Evolutionary conservation across 371 early-diverging fungal species (phyloP).

Genomic region (Mortierella sp.): DNA sequence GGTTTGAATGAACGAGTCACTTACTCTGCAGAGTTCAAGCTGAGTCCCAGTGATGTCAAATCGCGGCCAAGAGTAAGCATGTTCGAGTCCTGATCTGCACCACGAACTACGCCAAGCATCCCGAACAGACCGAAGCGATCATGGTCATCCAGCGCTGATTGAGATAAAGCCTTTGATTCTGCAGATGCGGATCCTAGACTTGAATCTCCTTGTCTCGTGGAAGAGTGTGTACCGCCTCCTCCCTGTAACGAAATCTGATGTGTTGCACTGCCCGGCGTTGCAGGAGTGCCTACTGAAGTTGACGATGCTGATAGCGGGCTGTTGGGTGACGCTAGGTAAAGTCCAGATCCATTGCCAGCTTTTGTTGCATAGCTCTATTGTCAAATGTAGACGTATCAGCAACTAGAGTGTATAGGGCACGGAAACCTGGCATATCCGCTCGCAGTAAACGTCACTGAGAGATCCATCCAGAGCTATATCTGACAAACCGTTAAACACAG

Average conservation of each 20-base stretch:
- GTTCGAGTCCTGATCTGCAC: conserved; percentile 76
- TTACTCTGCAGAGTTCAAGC: conserved; percentile 77
- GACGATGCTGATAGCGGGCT: conserved; percentile 16
- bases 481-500: neutral
- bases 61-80: conserved; percentile 84
- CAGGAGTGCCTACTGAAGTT: conserved; percentile 2
- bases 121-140: conserved; percentile 76
- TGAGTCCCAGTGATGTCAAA: conserved; percentile 80
- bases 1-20: conserved; percentile 26
- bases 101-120: conserved; percentile 78
- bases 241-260: conserved; percentile 11
- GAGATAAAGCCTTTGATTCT: conserved; percentile 8
- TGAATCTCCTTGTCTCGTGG: conserved; percentile 13
- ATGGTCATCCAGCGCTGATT: conserved; percentile 20
- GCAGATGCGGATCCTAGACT: conserved; percentile 9
- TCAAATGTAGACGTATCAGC: conserved; percentile 13
- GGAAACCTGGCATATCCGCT: no score
- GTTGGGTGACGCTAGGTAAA: conserved; percentile 19
- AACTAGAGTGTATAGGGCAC: no score
- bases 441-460: no score
- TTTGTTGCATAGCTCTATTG: conserved; percentile 44
- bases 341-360: conserved; percentile 47
- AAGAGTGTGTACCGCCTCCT: neutral
- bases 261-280: conserved; percentile 1
- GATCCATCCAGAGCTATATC: no score